Conservation (phyloP, 1,284 basidiomycete genomes). For the Veloboletus limbatus region DNA sequence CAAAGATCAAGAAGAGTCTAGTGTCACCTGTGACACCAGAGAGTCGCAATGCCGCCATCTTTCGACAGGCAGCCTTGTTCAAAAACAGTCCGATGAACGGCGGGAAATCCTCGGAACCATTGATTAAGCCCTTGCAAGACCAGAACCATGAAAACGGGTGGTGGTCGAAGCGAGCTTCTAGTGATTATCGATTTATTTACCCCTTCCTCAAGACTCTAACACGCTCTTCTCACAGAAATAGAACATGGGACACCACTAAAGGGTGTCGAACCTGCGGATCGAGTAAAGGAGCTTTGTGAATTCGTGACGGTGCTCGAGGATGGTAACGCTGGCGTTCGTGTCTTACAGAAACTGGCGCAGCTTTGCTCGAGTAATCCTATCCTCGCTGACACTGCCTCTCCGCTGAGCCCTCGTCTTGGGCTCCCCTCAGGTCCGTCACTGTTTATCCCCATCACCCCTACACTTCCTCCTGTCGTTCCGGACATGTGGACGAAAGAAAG, state of each 20-base stretch:
- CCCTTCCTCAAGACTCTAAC: slow-evolving; percentile 17
- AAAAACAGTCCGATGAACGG: slow-evolving; percentile 67
- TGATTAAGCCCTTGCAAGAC: slow-evolving; percentile 64
- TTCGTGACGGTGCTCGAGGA: slow-evolving; percentile 53
- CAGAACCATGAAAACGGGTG: slow-evolving; percentile 66
- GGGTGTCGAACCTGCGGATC: slow-evolving; percentile 38
- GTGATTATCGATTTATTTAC: slow-evolving; percentile 37
- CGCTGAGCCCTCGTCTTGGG: slow-evolving; percentile 41
- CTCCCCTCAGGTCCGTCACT: slow-evolving; percentile 51
- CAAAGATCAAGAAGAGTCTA: slow-evolving; percentile 26
- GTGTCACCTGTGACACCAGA: slow-evolving; percentile 59
- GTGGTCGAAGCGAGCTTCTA: slow-evolving; percentile 70
- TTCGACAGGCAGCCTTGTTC: slow-evolving; percentile 75
- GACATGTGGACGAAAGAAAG: slow-evolving; percentile 67
- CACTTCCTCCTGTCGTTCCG: slow-evolving; percentile 43
- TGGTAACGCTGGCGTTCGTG: slow-evolving; percentile 46
- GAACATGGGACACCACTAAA: slow-evolving; percentile 45
- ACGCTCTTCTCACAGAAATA: slow-evolving; percentile 43
- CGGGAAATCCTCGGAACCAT: slow-evolving; percentile 42
- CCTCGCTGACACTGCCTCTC: slow-evolving; percentile 40
- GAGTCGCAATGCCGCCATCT: slow-evolving; percentile 51
- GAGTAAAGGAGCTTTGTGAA: slow-evolving; percentile 47
- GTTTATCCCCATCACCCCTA: slow-evolving; percentile 38
- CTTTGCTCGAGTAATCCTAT: slow-evolving; percentile 60
- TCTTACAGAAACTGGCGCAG: slow-evolving; percentile 59